Conservation (phyloP, 352 stramenopile genomes). For the Phytophthora vignae region DNA sequence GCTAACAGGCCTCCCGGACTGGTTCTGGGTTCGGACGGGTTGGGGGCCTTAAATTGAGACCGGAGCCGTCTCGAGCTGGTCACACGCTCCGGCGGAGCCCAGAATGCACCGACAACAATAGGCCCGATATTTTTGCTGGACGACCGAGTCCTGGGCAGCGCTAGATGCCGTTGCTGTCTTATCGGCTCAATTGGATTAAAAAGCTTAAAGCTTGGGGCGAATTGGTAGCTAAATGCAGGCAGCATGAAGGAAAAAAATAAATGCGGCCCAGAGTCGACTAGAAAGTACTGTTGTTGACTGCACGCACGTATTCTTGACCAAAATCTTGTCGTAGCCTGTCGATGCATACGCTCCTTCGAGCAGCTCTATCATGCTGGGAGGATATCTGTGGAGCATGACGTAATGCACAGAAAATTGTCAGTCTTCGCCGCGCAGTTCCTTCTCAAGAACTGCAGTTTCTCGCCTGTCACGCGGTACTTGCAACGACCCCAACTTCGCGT, state of each 20-base stretch:
- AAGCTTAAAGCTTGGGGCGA: background rate
- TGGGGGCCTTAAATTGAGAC: slow-evolving; percentile 36
- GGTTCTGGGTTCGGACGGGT: slow-evolving; percentile 26
- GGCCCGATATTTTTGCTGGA: slow-evolving; percentile 32
- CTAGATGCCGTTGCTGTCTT: slow-evolving; percentile 28
- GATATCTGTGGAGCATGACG: background rate
- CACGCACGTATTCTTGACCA: slow-evolving; percentile 13
- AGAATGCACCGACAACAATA: slow-evolving; percentile 25
- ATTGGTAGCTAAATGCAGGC: slow-evolving; percentile 33
- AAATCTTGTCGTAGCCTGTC: background rate
- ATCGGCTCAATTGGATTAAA: slow-evolving; percentile 3
- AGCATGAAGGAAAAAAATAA: slow-evolving; percentile 13
- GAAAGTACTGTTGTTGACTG: background rate
- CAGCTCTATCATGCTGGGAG: background rate
- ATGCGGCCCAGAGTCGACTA: background rate
- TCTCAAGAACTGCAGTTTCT: slow-evolving; percentile 24
- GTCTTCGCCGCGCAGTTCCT: background rate
- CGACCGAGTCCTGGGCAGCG: slow-evolving; percentile 11
- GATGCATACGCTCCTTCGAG: background rate
- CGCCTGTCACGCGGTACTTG: slow-evolving; percentile 26
- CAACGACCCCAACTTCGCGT: slow-evolving; percentile 25
- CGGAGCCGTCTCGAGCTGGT: slow-evolving; percentile 24
- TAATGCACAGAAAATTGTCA: background rate
- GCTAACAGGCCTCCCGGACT: too few relatives aligned
- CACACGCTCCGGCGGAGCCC: slow-evolving; percentile 8